These are phyloP conservation scores for Naegleria lovaniensis DNA, from an alignment of 208 protist genomes.

Conservation along the genomic window DNA sequence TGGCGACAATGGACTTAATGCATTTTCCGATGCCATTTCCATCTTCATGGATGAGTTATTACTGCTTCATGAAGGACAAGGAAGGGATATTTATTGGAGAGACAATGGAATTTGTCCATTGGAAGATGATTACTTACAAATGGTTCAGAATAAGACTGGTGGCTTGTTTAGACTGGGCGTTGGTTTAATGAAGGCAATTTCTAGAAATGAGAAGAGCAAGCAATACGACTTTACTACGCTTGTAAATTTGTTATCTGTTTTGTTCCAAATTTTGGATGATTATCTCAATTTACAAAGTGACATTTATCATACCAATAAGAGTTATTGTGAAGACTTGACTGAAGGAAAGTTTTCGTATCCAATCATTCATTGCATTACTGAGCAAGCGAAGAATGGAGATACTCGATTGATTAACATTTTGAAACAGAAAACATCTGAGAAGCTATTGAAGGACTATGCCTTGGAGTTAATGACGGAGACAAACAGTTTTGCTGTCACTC, in stretches of 20 bases:
- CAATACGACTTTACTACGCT: slow-evolving; percentile 44
- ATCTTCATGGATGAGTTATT: slow-evolving; percentile 51
- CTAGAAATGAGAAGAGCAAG: slow-evolving; percentile 37
- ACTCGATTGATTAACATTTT: slow-evolving; percentile 44
- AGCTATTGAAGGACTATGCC: slow-evolving; percentile 53
- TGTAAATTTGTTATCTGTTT: slow-evolving; percentile 54
- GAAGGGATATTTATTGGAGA: slow-evolving; percentile 66
- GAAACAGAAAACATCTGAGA: slow-evolving; percentile 39
- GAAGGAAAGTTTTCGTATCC: slow-evolving; percentile 74
- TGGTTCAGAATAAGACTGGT: slow-evolving; percentile 72
- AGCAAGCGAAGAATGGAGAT: slow-evolving; percentile 23
- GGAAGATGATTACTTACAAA: slow-evolving; percentile 55
- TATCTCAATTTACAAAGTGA: slow-evolving; percentile 60
- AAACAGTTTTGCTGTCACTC: not conserved
- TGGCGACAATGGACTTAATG: not conserved
- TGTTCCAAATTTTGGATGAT: slow-evolving; percentile 75
- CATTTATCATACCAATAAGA: slow-evolving; percentile 51
- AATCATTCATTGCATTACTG: slow-evolving; percentile 57
- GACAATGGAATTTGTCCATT: slow-evolving; percentile 56
- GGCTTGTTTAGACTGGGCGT: slow-evolving; percentile 62
- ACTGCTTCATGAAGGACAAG: slow-evolving; percentile 61
- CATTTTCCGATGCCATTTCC: not conserved
- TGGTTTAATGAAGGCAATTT: slow-evolving; percentile 54
- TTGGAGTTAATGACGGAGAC: slow-evolving; percentile 31
- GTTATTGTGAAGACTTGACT: slow-evolving; percentile 66